phyloP scores from a whole-genome alignment of 2,329 filamentous ascomycete genomes.

The Sclerotinia trifoliorum region DNA sequence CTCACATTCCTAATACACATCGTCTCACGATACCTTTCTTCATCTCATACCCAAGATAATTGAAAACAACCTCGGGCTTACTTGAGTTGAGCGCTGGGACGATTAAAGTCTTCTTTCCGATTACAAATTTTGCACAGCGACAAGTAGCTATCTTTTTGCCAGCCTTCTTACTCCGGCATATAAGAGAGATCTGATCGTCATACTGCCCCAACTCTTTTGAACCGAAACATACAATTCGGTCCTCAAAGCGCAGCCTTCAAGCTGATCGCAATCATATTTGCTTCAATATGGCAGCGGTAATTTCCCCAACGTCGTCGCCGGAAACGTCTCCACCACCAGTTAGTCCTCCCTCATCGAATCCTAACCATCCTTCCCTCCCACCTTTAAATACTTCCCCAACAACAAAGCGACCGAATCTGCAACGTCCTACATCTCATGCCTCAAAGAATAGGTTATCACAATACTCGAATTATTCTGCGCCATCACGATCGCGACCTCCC shows the following conservation, averaged over 20 bases:
- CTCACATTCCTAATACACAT: conserved; percentile 10
- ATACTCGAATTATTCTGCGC: conserved; percentile 70
- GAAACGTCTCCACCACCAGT: conserved; percentile 53
- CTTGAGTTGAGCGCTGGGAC: conserved; percentile 9
- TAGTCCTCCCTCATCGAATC: conserved; percentile 46
- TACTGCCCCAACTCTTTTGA: conserved; percentile 20
- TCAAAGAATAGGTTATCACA: conserved; percentile 80
- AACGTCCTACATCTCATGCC: conserved; percentile 71
- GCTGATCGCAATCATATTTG: conserved; percentile 21
- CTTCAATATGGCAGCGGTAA: conserved; percentile 46
- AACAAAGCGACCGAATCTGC: conserved; percentile 56
- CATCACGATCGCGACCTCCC: conserved; percentile 70
- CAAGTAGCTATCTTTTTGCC: not conserved
- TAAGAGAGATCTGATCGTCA: conserved; percentile 30
- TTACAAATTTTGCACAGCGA: conserved; percentile 8
- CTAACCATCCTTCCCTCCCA: conserved; percentile 54
- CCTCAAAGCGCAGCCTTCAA: not conserved
- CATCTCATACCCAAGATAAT: conserved; percentile 2
- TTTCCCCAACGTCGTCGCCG: conserved; percentile 54
- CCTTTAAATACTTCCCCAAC: conserved; percentile 57
- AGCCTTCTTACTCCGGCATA: conserved; percentile 23
- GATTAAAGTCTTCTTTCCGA: not conserved
- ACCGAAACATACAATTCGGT: not conserved
- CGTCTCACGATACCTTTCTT: not conserved
- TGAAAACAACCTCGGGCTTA: not conserved